A percentile compares a stretch with the other conserved stretches of the same genome.
phyloP scores from a whole-genome alignment of 2,329 filamentous ascomycete species.

The Aspergillus arachidicola region DNA sequence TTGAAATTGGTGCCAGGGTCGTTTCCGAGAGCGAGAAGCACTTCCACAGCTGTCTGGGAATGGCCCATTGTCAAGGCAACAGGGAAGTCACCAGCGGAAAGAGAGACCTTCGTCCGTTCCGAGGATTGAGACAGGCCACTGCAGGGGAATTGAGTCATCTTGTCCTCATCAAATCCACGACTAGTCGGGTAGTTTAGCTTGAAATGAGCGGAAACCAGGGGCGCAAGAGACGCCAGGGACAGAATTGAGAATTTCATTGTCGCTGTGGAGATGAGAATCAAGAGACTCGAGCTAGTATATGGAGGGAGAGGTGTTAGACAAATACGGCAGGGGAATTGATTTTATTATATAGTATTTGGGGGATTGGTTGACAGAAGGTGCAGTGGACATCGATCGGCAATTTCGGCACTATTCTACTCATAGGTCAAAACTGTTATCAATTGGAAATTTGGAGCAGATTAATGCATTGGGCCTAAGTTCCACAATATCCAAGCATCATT shows the following conservation, averaged over 20 bases:
- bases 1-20: constrained; percentile 66
- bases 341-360: neutral
- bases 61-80: constrained; percentile 57
- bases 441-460: neutral
- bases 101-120: constrained; percentile 52
- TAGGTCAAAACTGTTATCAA: neutral
- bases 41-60: constrained; percentile 53
- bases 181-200: constrained; percentile 54
- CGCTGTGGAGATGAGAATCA: neutral
- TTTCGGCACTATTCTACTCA: neutral
- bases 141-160: constrained; percentile 52
- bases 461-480: neutral
- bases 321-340: neutral
- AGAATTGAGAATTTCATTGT: constrained; percentile 38
- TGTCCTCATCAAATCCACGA: constrained; percentile 54
- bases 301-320: neutral
- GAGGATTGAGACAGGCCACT: constrained; percentile 52
- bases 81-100: constrained; percentile 52
- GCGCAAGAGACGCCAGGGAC: constrained; percentile 44
- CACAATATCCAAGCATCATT: neutral
- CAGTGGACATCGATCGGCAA: neutral
- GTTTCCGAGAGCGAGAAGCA: constrained; percentile 56
- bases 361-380: neutral
- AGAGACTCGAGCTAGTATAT: neutral
- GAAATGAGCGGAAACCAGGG: constrained; percentile 59